Evolutionary conservation across 768 basidiomycete genomes (phyloP), one percentile per base, ranked within the genome.

Genomic region (Dendrothele bispora): DNA sequence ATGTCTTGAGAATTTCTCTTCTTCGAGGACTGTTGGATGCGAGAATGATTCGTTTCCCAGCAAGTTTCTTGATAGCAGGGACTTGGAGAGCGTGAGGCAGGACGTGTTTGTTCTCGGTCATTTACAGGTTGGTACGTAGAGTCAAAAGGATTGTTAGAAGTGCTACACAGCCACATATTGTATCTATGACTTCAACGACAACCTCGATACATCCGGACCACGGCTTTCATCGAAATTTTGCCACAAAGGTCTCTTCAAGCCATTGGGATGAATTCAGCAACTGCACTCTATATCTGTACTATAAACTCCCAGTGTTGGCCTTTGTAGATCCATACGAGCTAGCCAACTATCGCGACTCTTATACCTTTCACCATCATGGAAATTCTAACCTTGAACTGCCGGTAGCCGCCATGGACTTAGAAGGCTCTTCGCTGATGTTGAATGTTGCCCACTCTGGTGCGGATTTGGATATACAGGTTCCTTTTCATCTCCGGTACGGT

Each of bases 11-110:
- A 50, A 95, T 91, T 46, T 93, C 91, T 59, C 79, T 83, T 58
- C 94, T 74, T 55, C 94, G 77, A 1, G 92, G 90, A 56, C 91
- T 94, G 48, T 81, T 84, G 4, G 93, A 95, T 1, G 94, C 94
- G 1, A 98, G 74, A 2, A 97, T 69, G 39, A 98, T 78, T 3
- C 89, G 77, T 61, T 92, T 94, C 18, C 80, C 83, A 30, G 72
- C 61, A 1, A 97, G 77, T 61, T 85, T 89, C 56, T 84, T 72
- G 36, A 84, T 70, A 0, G 72, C 73, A 10, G 84, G 84, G 1
- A 80, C 73, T 29, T 73, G 64, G 11, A 91, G 74, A 1, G 88
- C 88, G 58, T 83, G 74, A 1, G 82, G 64, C 7, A 88, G 79
- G 40, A 91, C 72, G 57, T 82, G 79, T 46, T 71, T n/a, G 10